Conservation (phyloP, 805 yeast species). For the Nakazawaea peltata region DNA sequence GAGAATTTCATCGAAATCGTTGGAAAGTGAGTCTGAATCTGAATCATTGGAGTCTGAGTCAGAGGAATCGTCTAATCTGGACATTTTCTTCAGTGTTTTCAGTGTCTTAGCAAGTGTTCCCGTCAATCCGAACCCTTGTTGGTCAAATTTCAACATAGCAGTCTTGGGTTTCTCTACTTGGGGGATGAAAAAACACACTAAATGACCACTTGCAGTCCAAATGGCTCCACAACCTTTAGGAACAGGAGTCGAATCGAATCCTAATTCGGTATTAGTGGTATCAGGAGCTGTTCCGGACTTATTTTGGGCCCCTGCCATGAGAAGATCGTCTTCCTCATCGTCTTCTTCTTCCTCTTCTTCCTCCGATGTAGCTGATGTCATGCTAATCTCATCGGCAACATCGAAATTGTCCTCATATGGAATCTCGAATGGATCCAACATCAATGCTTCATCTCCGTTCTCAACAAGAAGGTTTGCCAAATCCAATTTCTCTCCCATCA, state of each 20-base stretch:
- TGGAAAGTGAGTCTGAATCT: conserved; percentile 51
- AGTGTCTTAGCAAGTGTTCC: conserved; percentile 19
- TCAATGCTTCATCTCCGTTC: conserved; percentile 17
- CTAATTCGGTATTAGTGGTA: conserved; percentile 12
- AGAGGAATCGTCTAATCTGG: conserved; percentile 7
- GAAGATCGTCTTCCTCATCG: background rate
- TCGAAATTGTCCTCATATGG: conserved; percentile 20
- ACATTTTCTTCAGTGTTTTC: conserved; percentile 7
- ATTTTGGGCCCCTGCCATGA: conserved; percentile 10
- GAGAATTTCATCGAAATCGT: conserved; percentile 62
- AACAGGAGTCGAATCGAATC: conserved; percentile 76
- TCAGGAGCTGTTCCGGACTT: conserved; percentile 15
- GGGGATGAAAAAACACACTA: conserved; percentile 76
- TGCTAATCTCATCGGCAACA: conserved; percentile 12
- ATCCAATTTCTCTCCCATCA: conserved; percentile 74
- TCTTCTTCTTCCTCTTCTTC: conserved; percentile 26
- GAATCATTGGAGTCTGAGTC: conserved; percentile 17
- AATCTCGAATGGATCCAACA: conserved; percentile 21
- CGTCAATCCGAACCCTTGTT: conserved; percentile 40
- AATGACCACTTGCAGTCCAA: conserved; percentile 73
- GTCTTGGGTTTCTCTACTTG: conserved; percentile 35
- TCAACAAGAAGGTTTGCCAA: conserved; percentile 31
- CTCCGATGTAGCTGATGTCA: conserved; percentile 31
- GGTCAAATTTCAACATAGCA: conserved; percentile 41
- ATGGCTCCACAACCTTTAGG: conserved; percentile 92